Conservation (phyloP, 1,284 basidiomycete genomes). For the Rhodotorula sp. region DNA sequence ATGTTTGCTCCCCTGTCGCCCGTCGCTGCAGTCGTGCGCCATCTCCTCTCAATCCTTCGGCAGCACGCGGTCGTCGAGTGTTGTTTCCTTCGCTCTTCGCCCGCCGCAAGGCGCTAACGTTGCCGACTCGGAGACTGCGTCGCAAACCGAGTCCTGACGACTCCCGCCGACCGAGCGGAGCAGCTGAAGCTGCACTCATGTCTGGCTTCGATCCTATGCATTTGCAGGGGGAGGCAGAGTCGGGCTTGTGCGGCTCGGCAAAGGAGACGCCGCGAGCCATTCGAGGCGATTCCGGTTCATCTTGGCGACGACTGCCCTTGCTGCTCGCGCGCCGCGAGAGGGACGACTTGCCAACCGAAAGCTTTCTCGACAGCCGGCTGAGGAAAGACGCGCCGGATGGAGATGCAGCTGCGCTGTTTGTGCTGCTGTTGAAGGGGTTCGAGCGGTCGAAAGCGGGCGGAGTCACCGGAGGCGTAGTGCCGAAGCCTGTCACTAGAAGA, state of each 20-base stretch:
- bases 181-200: background rate
- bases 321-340: conserved; percentile 16
- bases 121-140: background rate
- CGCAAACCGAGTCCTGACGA: background rate
- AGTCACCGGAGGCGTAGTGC: background rate
- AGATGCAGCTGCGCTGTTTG: background rate
- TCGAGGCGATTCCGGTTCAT: conserved; percentile 4
- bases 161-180: conserved; percentile 6
- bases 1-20: background rate
- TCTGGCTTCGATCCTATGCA: background rate
- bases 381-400: conserved; percentile 15
- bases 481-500: background rate
- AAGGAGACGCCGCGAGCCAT: background rate
- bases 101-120: conserved; percentile 12
- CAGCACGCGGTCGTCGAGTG: background rate
- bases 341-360: conserved; percentile 27
- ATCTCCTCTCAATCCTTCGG: background rate
- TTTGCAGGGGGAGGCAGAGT: background rate
- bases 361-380: conserved; percentile 17
- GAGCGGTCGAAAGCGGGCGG: conserved; percentile 4
- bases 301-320: conserved; percentile 10
- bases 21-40: background rate
- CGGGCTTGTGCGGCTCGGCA: background rate
- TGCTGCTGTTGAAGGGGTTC: conserved; percentile 2
- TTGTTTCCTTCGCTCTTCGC: conserved; percentile 28